Evolutionary conservation across 2,329 filamentous ascomycete genomes (phyloP), one percentile per base, ranked within the genome.

Genomic region (Triangularia verruculosa): DNA sequence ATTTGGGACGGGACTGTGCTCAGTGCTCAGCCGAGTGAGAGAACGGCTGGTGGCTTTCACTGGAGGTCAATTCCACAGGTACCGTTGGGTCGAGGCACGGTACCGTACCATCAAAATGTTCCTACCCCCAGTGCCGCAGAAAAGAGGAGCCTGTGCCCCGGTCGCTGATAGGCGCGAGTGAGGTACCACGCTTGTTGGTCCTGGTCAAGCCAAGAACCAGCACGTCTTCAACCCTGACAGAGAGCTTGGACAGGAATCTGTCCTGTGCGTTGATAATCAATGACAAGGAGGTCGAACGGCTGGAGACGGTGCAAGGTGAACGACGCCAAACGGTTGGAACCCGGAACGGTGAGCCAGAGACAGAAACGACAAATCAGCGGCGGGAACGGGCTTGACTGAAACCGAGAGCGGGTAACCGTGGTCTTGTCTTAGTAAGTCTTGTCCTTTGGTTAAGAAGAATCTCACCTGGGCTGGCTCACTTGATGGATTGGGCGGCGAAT

Each of bases 1-100:
- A 66, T 59, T 59, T 63, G 61, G 65, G 64, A 64, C 60, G 63
- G 59, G 53, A 59, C 34, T 55, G 53, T 55, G 59, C 54, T 55
- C 34, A 54, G 53, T 27, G 64, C 39, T 61, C 62, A 62, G 63
- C 63, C 51, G 47, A 61, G 59, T 27, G 59, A 53, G 51, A 8
- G 59, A 39, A 55, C 34, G 47, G 20, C 58, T 5, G 39, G 58
- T 60, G 30, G 25, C 39, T 47, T 47, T 47, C 39, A 47, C 9
- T 47, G 51, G 59, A 30, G n/a, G n/a, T n/a, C n/a, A n/a, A 54
- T 43, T 58, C 43, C 24, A 59, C 57, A 59, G 57, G 57, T 59
- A 59, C 57, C 57, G 57, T 59, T 59, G 57, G 57, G 34, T 52
- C 57, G 43, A 30, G 57, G 22, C 25, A 47, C 39, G 57, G 57